phyloP scores from a whole-genome alignment of 1,284 basidiomycete genomes.

The Peniophora sp. region DNA sequence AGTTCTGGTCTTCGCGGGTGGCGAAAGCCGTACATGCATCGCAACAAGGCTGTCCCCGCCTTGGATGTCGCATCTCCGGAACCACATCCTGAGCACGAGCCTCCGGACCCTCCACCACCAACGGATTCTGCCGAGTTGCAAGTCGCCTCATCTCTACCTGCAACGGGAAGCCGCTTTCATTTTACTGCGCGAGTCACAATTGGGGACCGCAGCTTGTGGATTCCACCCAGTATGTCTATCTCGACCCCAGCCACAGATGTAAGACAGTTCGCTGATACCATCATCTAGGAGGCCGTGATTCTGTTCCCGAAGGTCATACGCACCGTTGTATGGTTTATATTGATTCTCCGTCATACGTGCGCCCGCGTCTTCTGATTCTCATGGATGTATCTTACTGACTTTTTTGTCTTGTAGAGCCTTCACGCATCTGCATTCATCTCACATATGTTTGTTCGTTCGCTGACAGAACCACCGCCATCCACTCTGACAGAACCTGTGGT shows the following conservation, averaged over 20 bases:
- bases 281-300: slow-evolving; percentile 32
- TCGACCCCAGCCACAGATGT: slow-evolving; percentile 1
- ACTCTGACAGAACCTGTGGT: slow-evolving; percentile 25
- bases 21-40: slow-evolving; percentile 36
- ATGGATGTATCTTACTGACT: background rate
- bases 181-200: slow-evolving; percentile 54
- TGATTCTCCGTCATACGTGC: slow-evolving; percentile 63
- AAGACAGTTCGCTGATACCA: slow-evolving; percentile 4
- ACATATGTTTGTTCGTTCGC: slow-evolving; percentile 37
- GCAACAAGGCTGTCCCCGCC: slow-evolving; percentile 33
- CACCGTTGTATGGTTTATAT: slow-evolving; percentile 69
- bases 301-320: slow-evolving; percentile 31
- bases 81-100: slow-evolving; percentile 1
- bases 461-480: slow-evolving; percentile 31
- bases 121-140: no score
- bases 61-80: slow-evolving; percentile 19
- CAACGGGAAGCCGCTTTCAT: slow-evolving; percentile 51
- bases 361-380: background rate
- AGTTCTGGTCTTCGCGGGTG: slow-evolving; percentile 14
- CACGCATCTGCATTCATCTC: slow-evolving; percentile 48
- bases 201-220: slow-evolving; percentile 55
- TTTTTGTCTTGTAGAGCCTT: slow-evolving; percentile 29
- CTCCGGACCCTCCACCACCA: background rate
- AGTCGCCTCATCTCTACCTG: slow-evolving; percentile 1
- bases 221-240: slow-evolving; percentile 40